A percentile compares a stretch with the other conserved stretches of the same genome.
Conservation (phyloP, 192 early-diverging fungal genomes). For the Backusella macrospora region DNA sequence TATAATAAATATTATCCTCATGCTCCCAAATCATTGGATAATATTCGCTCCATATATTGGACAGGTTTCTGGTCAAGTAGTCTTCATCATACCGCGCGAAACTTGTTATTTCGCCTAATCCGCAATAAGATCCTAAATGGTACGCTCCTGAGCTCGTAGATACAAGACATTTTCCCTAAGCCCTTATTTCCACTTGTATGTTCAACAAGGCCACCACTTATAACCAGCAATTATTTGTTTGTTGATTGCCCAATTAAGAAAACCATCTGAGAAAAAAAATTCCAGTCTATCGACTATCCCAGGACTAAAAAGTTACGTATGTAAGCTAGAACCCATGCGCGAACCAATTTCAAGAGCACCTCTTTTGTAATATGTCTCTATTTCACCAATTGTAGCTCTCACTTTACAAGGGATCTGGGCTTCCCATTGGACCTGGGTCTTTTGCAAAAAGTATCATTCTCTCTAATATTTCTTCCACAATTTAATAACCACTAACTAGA, state of each 20-base stretch:
- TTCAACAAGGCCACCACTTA: background rate
- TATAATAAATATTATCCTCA: background rate
- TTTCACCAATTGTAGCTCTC: background rate
- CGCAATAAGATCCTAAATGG: background rate
- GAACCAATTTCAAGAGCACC: background rate
- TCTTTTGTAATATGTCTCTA: background rate
- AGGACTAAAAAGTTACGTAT: no score
- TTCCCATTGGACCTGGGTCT: background rate
- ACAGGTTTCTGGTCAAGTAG: no score
- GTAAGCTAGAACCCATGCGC: no score
- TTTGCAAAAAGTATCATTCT: background rate
- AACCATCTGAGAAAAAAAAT: no score
- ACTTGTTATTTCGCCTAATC: background rate
- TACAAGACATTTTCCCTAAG: background rate
- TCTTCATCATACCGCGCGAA: background rate
- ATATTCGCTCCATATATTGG: background rate
- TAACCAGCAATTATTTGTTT: background rate
- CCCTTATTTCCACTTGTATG: background rate
- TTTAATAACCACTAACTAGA: background rate
- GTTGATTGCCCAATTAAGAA: background rate
- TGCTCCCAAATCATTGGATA: background rate
- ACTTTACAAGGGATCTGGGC: background rate
- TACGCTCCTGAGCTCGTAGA: background rate
- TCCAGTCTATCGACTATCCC: no score
- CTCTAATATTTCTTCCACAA: background rate